phyloP scores from a whole-genome alignment of 805 yeast genomes.

The Candida ulmi region DNA sequence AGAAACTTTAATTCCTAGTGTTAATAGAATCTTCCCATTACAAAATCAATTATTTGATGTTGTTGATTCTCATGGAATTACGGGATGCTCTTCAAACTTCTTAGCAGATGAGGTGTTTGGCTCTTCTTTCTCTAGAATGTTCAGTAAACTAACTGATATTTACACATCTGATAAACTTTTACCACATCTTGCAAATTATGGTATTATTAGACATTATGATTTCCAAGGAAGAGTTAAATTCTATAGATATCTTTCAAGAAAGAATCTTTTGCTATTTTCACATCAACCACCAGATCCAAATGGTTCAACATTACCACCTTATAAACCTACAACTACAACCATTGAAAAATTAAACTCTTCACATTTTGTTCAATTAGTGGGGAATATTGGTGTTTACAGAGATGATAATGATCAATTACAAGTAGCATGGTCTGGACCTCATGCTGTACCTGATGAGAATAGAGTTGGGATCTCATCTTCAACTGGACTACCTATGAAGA shows the following conservation, averaged over 20 bases:
- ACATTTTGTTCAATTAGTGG: slow-evolving; percentile 21
- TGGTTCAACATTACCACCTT: slow-evolving; percentile 25
- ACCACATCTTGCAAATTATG: slow-evolving; percentile 26
- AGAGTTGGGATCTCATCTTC: neutral
- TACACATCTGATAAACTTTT: slow-evolving; percentile 32
- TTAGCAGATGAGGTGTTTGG: slow-evolving; percentile 50
- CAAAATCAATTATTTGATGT: slow-evolving; percentile 57
- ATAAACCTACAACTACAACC: slow-evolving; percentile 9
- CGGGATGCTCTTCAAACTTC: slow-evolving; percentile 59
- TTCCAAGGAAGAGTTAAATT: slow-evolving; percentile 70
- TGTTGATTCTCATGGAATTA: slow-evolving; percentile 32
- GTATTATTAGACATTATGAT: slow-evolving; percentile 59
- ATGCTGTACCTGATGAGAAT: neutral
- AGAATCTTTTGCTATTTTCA: slow-evolving; percentile 29
- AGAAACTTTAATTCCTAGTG: slow-evolving; percentile 11
- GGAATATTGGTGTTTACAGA: slow-evolving; percentile 6
- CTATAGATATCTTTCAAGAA: slow-evolving; percentile 54
- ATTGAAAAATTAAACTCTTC: slow-evolving; percentile 19
- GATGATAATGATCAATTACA: slow-evolving; percentile 4
- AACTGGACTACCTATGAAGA: neutral
- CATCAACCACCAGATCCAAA: slow-evolving; percentile 18
- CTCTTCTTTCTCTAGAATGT: slow-evolving; percentile 42
- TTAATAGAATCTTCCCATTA: slow-evolving; percentile 56
- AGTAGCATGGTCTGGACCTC: slow-evolving; percentile 14
- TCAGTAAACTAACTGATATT: slow-evolving; percentile 44